Evolutionary conservation across 371 early-diverging fungal species (phyloP).

Genomic region (Mortierella sp.): DNA sequence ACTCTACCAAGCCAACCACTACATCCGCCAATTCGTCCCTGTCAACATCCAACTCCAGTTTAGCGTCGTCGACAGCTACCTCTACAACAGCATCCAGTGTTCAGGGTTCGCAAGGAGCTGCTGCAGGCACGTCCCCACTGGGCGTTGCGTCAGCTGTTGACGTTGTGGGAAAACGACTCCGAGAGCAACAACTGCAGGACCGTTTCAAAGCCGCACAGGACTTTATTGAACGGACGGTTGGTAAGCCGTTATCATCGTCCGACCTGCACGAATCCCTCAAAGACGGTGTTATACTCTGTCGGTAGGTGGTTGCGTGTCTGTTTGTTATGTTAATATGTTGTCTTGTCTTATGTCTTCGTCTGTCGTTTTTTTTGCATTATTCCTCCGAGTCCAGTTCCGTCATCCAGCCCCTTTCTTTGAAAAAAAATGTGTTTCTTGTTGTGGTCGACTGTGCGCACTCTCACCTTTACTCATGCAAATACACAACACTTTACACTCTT

Average conservation of each 20-base stretch:
- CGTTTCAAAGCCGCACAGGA: conserved; percentile 64
- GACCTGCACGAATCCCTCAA: conserved; percentile 74
- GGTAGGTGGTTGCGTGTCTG: conserved; percentile 61
- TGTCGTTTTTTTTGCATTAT: conserved; percentile 1
- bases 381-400: conserved; percentile 13
- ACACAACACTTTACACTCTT: neutral
- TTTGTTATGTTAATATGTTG: neutral
- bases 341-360: neutral
- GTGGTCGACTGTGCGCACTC: neutral
- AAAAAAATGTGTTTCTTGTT: neutral
- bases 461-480: neutral
- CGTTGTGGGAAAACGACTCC: conserved; percentile 54
- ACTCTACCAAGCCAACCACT: conserved; percentile 21
- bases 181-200: conserved; percentile 65
- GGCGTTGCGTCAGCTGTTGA: conserved; percentile 42
- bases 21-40: neutral
- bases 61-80: neutral
- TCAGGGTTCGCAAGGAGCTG: conserved; percentile 9
- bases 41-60: neutral
- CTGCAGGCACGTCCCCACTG: conserved; percentile 19
- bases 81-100: neutral
- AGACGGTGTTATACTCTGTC: conserved; percentile 88
- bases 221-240: conserved; percentile 69
- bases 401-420: neutral
- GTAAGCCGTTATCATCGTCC: conserved; percentile 58